Evolutionary conservation across 1,139 yeast species (phyloP), one percentile per base, ranked within the genome.

Genomic region (Pichia kudriavzevii): DNA sequence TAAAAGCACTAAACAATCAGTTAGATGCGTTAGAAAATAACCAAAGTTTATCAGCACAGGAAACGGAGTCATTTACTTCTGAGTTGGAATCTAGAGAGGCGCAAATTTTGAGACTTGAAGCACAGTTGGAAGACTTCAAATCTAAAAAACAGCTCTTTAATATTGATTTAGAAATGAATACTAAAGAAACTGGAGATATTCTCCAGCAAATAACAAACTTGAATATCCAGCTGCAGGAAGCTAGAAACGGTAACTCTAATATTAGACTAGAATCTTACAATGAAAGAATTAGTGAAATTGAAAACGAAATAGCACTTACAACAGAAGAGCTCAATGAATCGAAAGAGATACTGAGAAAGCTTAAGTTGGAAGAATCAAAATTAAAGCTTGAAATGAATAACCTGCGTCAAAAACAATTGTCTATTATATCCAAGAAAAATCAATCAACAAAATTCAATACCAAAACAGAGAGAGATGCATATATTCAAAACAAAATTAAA

Each of bases 381-480:
- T 54, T 75, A 16, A 64, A 59, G 30, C 43, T 48, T 0, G 53
- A 61, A 35, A 57, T 81, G 24, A 51, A 62, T 3, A 63, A 65
- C 12, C 52, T 75, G 28, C 67, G 67, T 35, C 64, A 75, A 2
- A 66, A 63, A 24, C 87, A 81, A 54, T 66, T 83, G 44, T 68
- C 76, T 7, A 58, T 88, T 8, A 72, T 81, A 38, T 66, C 85
- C 10, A 88, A 87, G 50, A 84, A 79, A 48, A 85, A 81, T 30
- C 71, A 91, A 38, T 73, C 73, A 45, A 69, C 76, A 28, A 71
- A 73, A 45, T 87, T 84, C 48, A 46, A 58, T 1, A 59, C 69
- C 9, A 67, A 69, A 42, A 52, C 59, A 4, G 79, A 82, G 42
- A 69, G 96, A 46, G 81, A 87, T 52, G 34, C 44, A 1, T 83